Base-by-base conservation (phyloP, 352 stramenopile species). In the Sclerospora graminicola region DNA sequence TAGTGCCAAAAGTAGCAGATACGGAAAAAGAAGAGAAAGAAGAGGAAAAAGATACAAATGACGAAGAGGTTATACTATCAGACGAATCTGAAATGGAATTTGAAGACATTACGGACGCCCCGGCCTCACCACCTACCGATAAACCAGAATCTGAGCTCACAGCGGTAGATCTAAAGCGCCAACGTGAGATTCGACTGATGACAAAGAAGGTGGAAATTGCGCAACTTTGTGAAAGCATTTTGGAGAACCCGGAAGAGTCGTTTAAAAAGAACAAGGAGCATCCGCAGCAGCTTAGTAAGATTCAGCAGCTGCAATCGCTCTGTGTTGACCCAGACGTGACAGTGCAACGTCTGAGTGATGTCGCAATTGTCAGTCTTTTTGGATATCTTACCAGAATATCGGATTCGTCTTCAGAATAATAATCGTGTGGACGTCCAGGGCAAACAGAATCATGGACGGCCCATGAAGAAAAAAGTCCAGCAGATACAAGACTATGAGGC, bases 351-450 rank as follows among this genome's bases (percentile, higher is more conserved):
- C 69, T 98, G 6, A 92, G 78, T 15, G 52, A 66, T 98, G 34
- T 97, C 89, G 6, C 64, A 97, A 36, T 59, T 97, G 11, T 94
- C 93, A 1, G 87, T 98, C 23, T 98, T 97, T 44, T 69, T 96
- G 30, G 94, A 98, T 43, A 95, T 98, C 23, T 40, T 98, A 23
- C 94, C 94, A 0, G 78, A 89, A 46, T 98, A 98, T 68, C 81
- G 93, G 40, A 97, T 98, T 39, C 87, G 92, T 46, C 49, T 85
- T 16, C 74, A 88, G 23, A 93, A 73, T 1, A 79, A 82, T 4
- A 1, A 8, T 14, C 42, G 20, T 20, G 66, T 87, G 2, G 90
- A 97, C 51, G 51, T 55, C 18, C 64, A 61, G 41, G 76, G 88
- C 9, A 91, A 97, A 61, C 75, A 84, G 50, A 76, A 84, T 51